Conservation (phyloP, 768 basidiomycete species). For the Pleurotus platypus region DNA sequence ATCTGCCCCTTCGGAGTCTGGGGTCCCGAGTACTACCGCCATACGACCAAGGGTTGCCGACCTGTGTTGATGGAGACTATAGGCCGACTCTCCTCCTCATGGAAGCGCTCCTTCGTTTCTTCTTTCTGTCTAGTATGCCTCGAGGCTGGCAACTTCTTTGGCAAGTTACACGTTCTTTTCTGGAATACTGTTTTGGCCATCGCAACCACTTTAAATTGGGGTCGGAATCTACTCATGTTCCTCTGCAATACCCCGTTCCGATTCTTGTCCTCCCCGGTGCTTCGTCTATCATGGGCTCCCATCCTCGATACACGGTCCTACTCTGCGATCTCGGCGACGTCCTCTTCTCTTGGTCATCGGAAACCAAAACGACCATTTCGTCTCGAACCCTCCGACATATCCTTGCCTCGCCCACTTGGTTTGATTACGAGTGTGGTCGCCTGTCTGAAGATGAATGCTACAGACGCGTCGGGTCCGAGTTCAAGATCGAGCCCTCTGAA, state of each 20-base stretch:
- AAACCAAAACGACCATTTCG: slow-evolving; percentile 40
- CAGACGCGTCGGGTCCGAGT: slow-evolving; percentile 33
- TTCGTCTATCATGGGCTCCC: slow-evolving; percentile 7
- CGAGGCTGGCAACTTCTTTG: slow-evolving; percentile 8
- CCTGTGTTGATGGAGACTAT: not conserved
- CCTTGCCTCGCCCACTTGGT: slow-evolving; percentile 44
- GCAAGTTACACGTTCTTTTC: slow-evolving; percentile 5
- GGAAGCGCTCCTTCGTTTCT: not conserved
- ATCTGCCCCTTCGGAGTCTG: no score
- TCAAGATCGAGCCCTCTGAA: slow-evolving; percentile 31
- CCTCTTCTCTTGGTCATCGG: slow-evolving; percentile 49
- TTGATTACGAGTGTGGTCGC: slow-evolving; percentile 48
- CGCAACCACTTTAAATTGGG: not conserved
- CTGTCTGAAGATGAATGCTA: slow-evolving; percentile 44
- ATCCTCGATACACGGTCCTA: slow-evolving; percentile 27
- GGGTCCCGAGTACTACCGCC: no score
- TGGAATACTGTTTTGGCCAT: slow-evolving; percentile 1
- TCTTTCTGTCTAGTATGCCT: slow-evolving; percentile 4
- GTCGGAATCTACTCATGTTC: not conserved
- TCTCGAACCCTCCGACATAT: slow-evolving; percentile 36
- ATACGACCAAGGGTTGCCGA: not conserved
- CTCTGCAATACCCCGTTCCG: not conserved
- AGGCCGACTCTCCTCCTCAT: not conserved
- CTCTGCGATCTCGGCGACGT: slow-evolving; percentile 58
- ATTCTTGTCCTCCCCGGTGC: not conserved